Percentiles rank a stretch among this genome's conserved stretches.
These are phyloP conservation scores for Neurospora terricola DNA, from an alignment of 495 filamentous ascomycete species.

Conservation along the genomic window DNA sequence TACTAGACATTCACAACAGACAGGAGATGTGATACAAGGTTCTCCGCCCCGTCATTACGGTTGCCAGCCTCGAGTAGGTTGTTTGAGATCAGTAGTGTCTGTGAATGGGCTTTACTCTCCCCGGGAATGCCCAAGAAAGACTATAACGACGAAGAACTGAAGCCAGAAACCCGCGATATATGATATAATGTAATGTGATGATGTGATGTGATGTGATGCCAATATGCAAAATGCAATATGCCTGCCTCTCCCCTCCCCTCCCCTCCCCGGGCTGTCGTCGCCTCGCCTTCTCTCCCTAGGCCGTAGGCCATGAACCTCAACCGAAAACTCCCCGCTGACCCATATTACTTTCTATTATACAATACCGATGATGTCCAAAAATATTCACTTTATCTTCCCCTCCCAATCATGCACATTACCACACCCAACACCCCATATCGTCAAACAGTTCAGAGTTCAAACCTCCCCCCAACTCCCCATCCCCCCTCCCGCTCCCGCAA, in stretches of 20 bases:
- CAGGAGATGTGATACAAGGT: too few species aligned
- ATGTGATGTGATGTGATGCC: not conserved
- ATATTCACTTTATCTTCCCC: not conserved
- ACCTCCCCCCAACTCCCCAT: slow-evolving; percentile 71
- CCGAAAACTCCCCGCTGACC: not conserved
- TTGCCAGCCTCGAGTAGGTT: too few species aligned
- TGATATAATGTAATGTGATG: not conserved
- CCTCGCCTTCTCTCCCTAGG: not conserved
- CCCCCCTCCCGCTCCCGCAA: slow-evolving; percentile 47
- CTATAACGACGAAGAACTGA: not conserved
- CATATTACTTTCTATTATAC: not conserved
- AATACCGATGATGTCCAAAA: not conserved
- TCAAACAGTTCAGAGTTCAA: slow-evolving; percentile 14
- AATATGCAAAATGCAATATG: not conserved
- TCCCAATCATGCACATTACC: not conserved
- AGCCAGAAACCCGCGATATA: not conserved
- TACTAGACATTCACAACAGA: too few species aligned
- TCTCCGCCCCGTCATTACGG: too few species aligned
- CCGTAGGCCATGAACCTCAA: not conserved
- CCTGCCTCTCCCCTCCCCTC: not conserved
- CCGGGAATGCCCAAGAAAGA: not conserved
- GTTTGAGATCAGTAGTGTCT: too few species aligned
- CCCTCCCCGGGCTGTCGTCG: not conserved
- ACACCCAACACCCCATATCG: not conserved
- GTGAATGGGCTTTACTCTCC: not conserved